phyloP scores from a whole-genome alignment of 306 rosid species.

The Medicago ruthenica region DNA sequence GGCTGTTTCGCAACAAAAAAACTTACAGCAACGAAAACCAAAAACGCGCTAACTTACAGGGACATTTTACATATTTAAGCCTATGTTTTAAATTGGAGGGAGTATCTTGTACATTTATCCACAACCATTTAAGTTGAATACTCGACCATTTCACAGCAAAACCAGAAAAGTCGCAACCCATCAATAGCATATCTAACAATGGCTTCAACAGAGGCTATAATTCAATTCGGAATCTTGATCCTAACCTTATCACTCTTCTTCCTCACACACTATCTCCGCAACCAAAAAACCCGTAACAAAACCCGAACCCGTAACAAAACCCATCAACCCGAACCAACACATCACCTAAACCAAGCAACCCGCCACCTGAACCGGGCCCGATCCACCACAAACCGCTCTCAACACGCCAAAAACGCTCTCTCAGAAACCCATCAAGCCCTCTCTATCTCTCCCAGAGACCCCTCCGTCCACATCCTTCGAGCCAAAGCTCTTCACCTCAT shows the following conservation, averaged over 20 bases:
- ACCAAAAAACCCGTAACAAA: conserved; percentile 37
- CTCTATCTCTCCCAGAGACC: conserved; percentile 57
- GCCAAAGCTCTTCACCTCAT: conserved; percentile 54
- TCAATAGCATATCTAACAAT: conserved; percentile 15
- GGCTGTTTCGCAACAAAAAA: no score
- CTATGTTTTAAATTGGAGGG: no score
- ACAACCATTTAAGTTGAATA: no score
- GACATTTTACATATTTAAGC: no score
- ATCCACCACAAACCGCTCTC: conserved; percentile 46
- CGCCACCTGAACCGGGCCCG: conserved; percentile 63
- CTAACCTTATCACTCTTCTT: conserved; percentile 50
- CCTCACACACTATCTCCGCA: conserved; percentile 41
- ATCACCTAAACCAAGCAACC: conserved; percentile 56
- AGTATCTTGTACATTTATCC: no score
- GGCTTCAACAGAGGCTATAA: conserved; percentile 45
- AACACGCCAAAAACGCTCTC: conserved; percentile 63
- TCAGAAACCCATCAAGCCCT: conserved; percentile 59
- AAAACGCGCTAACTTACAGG: no score
- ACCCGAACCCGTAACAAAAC: conserved; percentile 44
- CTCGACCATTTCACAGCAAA: no score
- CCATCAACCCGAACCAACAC: conserved; percentile 51
- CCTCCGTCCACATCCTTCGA: conserved; percentile 62
- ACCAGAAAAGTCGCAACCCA: no score
- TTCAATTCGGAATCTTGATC: conserved; percentile 55
- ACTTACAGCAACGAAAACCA: no score